A percentile compares a stretch with the other conserved stretches of the same genome.
phyloP scores from a whole-genome alignment of 345 rosid species.

The Pistacia vera region DNA sequence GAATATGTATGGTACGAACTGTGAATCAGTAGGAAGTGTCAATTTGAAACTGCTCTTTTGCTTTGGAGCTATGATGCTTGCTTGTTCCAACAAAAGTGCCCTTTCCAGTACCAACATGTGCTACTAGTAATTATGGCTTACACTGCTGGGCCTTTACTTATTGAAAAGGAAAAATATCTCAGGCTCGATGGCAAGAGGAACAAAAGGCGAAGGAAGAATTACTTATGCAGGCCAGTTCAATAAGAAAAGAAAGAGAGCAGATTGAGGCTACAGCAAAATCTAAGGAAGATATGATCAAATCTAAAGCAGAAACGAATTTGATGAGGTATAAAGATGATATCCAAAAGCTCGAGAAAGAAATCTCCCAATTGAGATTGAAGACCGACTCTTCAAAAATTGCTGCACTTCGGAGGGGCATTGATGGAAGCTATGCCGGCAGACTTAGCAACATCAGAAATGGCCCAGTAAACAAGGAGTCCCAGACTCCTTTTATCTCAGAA shows the following conservation, averaged over 20 bases:
- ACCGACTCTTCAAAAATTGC: constrained; percentile 66
- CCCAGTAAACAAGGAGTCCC: constrained; percentile 33
- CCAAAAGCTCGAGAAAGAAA: constrained; percentile 64
- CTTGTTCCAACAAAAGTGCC: constrained; percentile 20
- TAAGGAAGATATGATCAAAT: constrained; percentile 50
- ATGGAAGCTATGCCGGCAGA: constrained; percentile 53
- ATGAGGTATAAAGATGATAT: constrained; percentile 53
- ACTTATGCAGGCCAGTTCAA: constrained; percentile 37
- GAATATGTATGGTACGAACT: constrained; percentile 1
- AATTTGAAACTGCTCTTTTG: constrained; percentile 12
- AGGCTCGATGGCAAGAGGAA: constrained; percentile 87
- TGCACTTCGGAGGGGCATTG: constrained; percentile 61
- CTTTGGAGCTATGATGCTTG: constrained; percentile 20
- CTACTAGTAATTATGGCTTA: constrained; percentile 23
- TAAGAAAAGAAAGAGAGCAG: constrained; percentile 56
- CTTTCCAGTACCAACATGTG: constrained; percentile 15
- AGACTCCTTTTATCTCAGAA: constrained; percentile 28
- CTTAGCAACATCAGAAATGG: constrained; percentile 26
- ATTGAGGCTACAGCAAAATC: constrained; percentile 50
- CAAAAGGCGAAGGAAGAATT: constrained; percentile 59
- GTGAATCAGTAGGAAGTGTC: constrained; percentile 15
- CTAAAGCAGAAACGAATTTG: constrained; percentile 53
- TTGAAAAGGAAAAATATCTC: constrained; percentile 40
- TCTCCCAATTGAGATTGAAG: constrained; percentile 64
- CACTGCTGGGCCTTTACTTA: constrained; percentile 27